Percentiles rank a stretch among this genome's conserved stretches.
These are phyloP conservation scores for Notholithocarpus densiflorus DNA, from an alignment of 306 rosid species.

Conservation along the genomic window DNA sequence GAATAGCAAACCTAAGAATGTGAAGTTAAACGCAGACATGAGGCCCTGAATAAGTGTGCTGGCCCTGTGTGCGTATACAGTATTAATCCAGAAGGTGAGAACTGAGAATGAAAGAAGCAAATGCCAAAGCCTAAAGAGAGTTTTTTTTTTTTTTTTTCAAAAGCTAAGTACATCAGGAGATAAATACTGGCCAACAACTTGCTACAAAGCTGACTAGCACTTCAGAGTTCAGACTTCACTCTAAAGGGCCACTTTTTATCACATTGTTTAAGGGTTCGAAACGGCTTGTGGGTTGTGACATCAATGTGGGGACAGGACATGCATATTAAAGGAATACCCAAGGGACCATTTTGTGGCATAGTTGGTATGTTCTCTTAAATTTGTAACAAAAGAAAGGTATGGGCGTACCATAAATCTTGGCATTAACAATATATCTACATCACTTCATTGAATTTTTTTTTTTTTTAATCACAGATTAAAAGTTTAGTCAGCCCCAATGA, in stretches of 20 bases:
- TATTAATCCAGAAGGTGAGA: neutral
- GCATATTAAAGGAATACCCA: neutral
- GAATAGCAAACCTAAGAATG: too few species aligned
- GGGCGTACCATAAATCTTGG: conserved; percentile 20
- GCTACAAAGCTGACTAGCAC: neutral
- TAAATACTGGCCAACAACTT: neutral
- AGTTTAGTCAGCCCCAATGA: neutral
- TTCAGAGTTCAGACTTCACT: conserved; percentile 16
- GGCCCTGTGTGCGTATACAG: conserved; percentile 8
- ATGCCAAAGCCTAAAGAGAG: neutral
- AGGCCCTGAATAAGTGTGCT: too few species aligned
- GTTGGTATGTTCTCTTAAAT: neutral
- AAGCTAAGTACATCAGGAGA: conserved; percentile 3
- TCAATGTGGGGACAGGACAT: neutral
- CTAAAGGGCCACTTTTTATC: neutral
- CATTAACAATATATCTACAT: conserved; percentile 1
- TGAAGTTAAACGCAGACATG: too few species aligned
- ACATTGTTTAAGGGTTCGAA: neutral
- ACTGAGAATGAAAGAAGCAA: neutral
- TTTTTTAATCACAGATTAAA: neutral
- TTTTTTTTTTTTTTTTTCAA: neutral
- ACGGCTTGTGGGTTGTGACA: neutral
- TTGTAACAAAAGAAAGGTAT: neutral
- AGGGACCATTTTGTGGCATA: conserved; percentile 13
- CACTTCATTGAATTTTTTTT: neutral